phyloP scores from a whole-genome alignment of 2,329 filamentous ascomycete genomes.

The Cladophialophora chaetospira region DNA sequence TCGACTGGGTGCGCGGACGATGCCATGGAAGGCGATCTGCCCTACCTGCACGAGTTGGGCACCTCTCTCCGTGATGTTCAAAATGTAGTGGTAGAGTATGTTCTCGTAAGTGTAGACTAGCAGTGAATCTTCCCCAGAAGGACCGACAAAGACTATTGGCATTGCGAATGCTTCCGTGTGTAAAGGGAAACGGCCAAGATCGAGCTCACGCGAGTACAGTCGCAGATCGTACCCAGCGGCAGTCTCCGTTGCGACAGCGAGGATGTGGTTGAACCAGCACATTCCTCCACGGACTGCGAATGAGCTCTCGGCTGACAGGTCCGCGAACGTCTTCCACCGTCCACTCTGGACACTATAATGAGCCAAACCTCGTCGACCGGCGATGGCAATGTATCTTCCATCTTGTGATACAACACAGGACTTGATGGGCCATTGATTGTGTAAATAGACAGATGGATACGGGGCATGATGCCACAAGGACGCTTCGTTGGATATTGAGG shows the following conservation, averaged over 20 bases:
- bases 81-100: conserved; percentile 90
- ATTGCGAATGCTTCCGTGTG: conserved; percentile 77
- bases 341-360: conserved; percentile 96
- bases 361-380: conserved; percentile 85
- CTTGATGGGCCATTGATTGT: conserved; percentile 91
- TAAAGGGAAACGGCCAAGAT: conserved; percentile 72
- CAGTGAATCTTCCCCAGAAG: conserved; percentile 89
- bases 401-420: conserved; percentile 86
- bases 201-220: conserved; percentile 85
- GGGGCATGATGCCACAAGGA: conserved; percentile 94
- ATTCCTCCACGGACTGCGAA: conserved; percentile 93
- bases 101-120: conserved; percentile 98
- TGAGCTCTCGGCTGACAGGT: conserved; percentile 77
- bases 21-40: conserved; percentile 95
- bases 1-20: conserved; percentile 87
- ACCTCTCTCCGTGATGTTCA: conserved; percentile 69
- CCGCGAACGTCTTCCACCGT: conserved; percentile 91
- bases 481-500: conserved; percentile 86
- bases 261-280: conserved; percentile 97
- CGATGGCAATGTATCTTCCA: conserved; percentile 92
- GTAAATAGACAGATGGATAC: conserved; percentile 79
- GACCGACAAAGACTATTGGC: conserved; percentile 85
- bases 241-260: conserved; percentile 89
- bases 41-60: conserved; percentile 88
- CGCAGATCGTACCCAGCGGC: conserved; percentile 81